Base-by-base conservation (phyloP, 2,329 filamentous ascomycete species). In the Colletotrichum acutatum region DNA sequence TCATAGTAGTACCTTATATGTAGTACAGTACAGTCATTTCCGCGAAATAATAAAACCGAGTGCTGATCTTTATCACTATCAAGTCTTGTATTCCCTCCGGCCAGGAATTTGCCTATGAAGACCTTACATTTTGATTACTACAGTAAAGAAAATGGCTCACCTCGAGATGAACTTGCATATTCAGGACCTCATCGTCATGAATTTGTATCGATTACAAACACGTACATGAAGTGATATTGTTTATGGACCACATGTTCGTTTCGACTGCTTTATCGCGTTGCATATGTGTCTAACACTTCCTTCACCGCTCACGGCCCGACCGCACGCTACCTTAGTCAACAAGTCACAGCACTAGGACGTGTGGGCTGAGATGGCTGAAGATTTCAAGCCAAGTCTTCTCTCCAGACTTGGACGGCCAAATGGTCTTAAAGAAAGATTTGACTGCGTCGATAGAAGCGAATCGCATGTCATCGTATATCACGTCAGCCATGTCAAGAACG, bases 361-460 rank as follows among this genome's bases (percentile, higher is more conserved):
- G 42, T 49, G 42, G 42, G 19, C 42, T 49, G 42, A 49, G 42
- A 8, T 49, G 19, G 42, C 42, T 49, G 19, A 49, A 49, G 8
- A 49, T 49, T n/a, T 49, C 42, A 11, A n/a, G 7, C 42, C 42
- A 49, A 1, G 42, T n/a, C 12, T 49, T 49, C 19, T 49, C 19
- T 22, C 42, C 42, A 22, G 42, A 49, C 7, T 11, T n/a, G 42
- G 19, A 49, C 42, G 19, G 42, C 42, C 42, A 49, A 49, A 49
- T n/a, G 8, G 42, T n/a, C 42, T 64, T 64, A 46, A 64, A 64
- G 4, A 64, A 46, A 32, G 46, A 54, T 83, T 64, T 64, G 6
- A 64, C 61, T 9, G 61, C 61, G 24, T 64, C 61, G 24, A 92
- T 79, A 71, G 80, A 82, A 1, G 77, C 78, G 28, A 82, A 79